Evolutionary conservation across 208 protist species (phyloP), one percentile per base, ranked within the genome.

Genomic region (Chromosphaera perkinsii): DNA sequence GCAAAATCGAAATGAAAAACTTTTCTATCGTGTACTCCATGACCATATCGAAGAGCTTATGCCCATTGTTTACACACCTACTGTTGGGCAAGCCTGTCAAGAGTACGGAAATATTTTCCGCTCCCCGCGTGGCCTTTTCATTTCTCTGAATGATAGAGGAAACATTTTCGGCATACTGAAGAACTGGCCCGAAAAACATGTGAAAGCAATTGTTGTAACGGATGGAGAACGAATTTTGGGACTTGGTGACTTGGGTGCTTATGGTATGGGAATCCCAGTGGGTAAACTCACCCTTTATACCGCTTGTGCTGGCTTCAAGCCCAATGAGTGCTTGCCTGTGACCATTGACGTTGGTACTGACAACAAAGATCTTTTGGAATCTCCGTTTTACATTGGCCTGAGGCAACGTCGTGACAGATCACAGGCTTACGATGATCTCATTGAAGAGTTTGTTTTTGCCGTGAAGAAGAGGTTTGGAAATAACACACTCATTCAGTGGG

Each of bases 261-360:
- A 96, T 76, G 93, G 94, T 45, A 90, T 96, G 68, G 91, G 49
- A 37, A 74, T 94, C 80, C 85, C 84, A 69, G 88, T 96, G 72
- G 92, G 92, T 40, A 76, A 76, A 49, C 40, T 70, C 17, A 33
- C 45, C 5, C 57, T 76, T 1, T 76, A 76, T 51, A 35, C 56
- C 3, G 57, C 63, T 42, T 31, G 37, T 3, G 72, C 55, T 43
- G 72, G 72, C 0, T 49, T 76, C 9, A 32, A 42, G 4, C 72
- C 72, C 7, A 29, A 24, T 7, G 7, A 24, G 1, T 64, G 48
- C 35, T 51, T 76, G 5, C 72, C 72, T 27, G 56, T 76, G 24
- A 66, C 42, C 33, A 45, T 76, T 10, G 72, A 76, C 35, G 57
- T 71, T 27, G 72, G 72, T 10, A 76, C 72, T 9, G 60, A 66